Conservation (phyloP, 805 yeast species). For the Yamadazyma scolyti region DNA sequence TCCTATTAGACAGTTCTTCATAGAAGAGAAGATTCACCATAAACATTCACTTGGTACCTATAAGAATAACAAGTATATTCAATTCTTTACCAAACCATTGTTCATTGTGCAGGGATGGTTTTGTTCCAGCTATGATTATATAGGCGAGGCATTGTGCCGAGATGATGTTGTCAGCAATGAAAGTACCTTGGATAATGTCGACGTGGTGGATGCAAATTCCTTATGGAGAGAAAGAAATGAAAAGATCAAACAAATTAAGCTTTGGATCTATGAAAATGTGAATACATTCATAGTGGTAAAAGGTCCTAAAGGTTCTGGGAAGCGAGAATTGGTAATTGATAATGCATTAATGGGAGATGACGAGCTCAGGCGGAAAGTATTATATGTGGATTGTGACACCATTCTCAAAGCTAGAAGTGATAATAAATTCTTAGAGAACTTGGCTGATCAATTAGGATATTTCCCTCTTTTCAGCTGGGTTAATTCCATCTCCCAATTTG, state of each 20-base stretch:
- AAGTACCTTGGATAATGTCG: slow-evolving; percentile 10
- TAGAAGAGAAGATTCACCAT: slow-evolving; percentile 68
- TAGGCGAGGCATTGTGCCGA: slow-evolving; percentile 24
- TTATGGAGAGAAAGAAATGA: slow-evolving; percentile 73
- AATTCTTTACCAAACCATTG: slow-evolving; percentile 25
- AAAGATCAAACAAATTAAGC: slow-evolving; percentile 60
- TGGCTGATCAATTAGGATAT: slow-evolving; percentile 81
- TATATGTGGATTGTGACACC: slow-evolving; percentile 75
- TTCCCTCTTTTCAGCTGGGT: slow-evolving; percentile 94
- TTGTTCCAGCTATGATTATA: slow-evolving; percentile 29
- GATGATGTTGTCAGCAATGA: slow-evolving; percentile 14
- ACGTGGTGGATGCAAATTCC: slow-evolving; percentile 20
- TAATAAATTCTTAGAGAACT: slow-evolving; percentile 56
- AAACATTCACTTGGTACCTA: slow-evolving; percentile 50
- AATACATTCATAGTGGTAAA: slow-evolving; percentile 84
- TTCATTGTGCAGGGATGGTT: slow-evolving; percentile 21
- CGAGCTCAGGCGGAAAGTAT: slow-evolving; percentile 39
- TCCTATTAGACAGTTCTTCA: slow-evolving; percentile 81
- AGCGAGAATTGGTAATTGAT: slow-evolving; percentile 69
- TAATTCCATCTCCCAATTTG: slow-evolving; percentile 68
- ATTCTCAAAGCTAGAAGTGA: slow-evolving; percentile 74
- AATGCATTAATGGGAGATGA: slow-evolving; percentile 59
- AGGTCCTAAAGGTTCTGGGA: slow-evolving; percentile 97
- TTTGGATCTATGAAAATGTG: slow-evolving; percentile 86
- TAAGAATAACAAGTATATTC: slow-evolving; percentile 29